Evolutionary conservation across 768 basidiomycete genomes (phyloP).

Genomic region (Tylopilus rubrobrunneus): DNA sequence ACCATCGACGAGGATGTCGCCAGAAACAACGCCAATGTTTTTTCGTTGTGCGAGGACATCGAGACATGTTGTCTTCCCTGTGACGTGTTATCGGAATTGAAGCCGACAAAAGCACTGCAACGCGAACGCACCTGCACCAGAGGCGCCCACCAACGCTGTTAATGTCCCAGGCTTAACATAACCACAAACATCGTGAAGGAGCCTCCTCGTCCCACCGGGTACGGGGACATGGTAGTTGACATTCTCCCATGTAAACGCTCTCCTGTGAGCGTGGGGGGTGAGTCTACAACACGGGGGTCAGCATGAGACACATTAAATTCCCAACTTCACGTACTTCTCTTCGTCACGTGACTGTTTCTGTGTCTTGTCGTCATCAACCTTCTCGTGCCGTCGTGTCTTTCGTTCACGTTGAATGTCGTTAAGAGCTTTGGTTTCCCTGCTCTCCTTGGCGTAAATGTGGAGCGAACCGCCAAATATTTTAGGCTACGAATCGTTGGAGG

Average conservation of each 20-base stretch:
- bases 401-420: slow-evolving; percentile 52
- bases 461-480: slow-evolving; percentile 37
- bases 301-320: neutral
- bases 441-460: slow-evolving; percentile 60
- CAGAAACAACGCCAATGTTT: slow-evolving; percentile 63
- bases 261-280: slow-evolving; percentile 3
- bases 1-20: slow-evolving; percentile 64
- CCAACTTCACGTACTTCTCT: slow-evolving; percentile 10
- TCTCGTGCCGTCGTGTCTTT: slow-evolving; percentile 41
- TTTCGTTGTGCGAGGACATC: slow-evolving; percentile 73
- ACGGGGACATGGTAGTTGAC: slow-evolving; percentile 77
- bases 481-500: slow-evolving; percentile 22
- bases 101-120: slow-evolving; percentile 3
- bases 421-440: slow-evolving; percentile 47
- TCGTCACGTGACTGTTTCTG: slow-evolving; percentile 20
- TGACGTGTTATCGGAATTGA: slow-evolving; percentile 13
- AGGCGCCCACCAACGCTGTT: slow-evolving; percentile 86
- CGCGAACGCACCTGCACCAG: slow-evolving; percentile 57
- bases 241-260: slow-evolving; percentile 77
- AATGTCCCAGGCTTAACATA: slow-evolving; percentile 85
- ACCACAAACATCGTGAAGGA: slow-evolving; percentile 74
- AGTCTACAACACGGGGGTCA: slow-evolving; percentile 5
- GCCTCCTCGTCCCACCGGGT: slow-evolving; percentile 50
- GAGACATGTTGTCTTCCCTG: slow-evolving; percentile 72
- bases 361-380: slow-evolving; percentile 24